Evolutionary conservation across 495 filamentous ascomycete species (phyloP), one percentile per base, ranked within the genome.

Genomic region (Daldinia bambusicola): DNA sequence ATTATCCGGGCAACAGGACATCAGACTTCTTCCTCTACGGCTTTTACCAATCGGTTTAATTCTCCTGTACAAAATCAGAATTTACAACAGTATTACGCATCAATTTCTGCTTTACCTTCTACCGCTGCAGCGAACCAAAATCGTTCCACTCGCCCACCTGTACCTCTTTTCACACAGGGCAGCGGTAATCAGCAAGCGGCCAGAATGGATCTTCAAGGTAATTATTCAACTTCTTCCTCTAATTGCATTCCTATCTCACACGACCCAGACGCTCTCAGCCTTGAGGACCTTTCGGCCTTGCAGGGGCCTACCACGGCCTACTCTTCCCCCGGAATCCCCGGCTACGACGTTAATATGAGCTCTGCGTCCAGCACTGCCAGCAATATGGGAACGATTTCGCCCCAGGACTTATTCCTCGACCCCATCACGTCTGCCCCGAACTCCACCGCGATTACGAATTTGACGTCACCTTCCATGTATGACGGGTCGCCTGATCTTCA

Each of bases 391-490:
- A 97, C 94, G 18, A 86, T 98, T 53, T 98, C 95, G 61, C 95
- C 95, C 13, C 89, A 90, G 77, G 93, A 97, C 71, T 81, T 97
- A 48, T 85, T 93, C 76, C 79, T 91, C 57, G 91, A 93, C 66
- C 82, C 85, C 16, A 83, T 83, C 74, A 81, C 84, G 74, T 95
- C 93, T 61, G 89, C 93, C 32, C 93, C 93, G 41, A 92, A 93
- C 60, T 97, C 94, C 0, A 84, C 90, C 43, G 89, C 93, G 13
- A 91, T 93, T 76, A 96, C 94, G 6, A 89, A 93, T 65, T 73
- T 97, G 72, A 95, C 93, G 61, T 96, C 94, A 59, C 94, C 92
- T 34, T 90, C 88, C 18, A 84, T 91, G 22, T 88, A 90, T 41
- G 89, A 88, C 78, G 92, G 90, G 63, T 94, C 92, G 38, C 93